Conservation (phyloP, 306 rosid species). For the Prunus mira region DNA sequence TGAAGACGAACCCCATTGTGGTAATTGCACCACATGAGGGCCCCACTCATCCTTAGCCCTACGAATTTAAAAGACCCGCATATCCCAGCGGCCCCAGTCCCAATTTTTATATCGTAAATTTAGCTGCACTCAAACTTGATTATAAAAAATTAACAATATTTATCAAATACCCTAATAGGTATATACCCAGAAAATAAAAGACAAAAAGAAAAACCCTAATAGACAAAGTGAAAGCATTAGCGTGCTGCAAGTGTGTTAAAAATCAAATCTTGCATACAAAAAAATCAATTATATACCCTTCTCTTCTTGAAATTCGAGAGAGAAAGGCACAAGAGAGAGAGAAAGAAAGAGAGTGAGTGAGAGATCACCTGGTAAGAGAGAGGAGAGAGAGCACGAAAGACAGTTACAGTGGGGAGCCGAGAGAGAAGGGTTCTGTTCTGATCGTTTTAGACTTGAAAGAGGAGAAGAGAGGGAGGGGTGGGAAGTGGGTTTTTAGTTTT, state of each 20-base stretch:
- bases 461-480: not conserved
- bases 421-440: not conserved
- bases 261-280: not conserved
- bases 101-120: not conserved
- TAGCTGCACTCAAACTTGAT: not conserved
- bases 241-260: not conserved
- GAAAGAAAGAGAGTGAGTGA: not conserved
- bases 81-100: not conserved
- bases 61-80: not conserved
- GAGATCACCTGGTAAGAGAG: slow-evolving; percentile 3
- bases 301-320: too few relatives aligned
- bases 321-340: too few relatives aligned
- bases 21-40: not conserved
- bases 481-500: not conserved
- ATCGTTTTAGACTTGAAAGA: not conserved
- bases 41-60: not conserved
- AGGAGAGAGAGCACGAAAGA: not conserved
- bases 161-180: not conserved
- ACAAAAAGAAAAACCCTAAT: not conserved
- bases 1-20: not conserved
- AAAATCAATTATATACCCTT: not conserved
- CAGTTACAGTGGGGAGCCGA: not conserved
- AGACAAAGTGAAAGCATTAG: not conserved
- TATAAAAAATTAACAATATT: not conserved
- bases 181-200: too few relatives aligned